Percentiles rank a stretch among this genome's conserved stretches.
These are phyloP conservation scores for Pythium monospermum DNA, from an alignment of 352 stramenopile species.

Conservation along the genomic window DNA sequence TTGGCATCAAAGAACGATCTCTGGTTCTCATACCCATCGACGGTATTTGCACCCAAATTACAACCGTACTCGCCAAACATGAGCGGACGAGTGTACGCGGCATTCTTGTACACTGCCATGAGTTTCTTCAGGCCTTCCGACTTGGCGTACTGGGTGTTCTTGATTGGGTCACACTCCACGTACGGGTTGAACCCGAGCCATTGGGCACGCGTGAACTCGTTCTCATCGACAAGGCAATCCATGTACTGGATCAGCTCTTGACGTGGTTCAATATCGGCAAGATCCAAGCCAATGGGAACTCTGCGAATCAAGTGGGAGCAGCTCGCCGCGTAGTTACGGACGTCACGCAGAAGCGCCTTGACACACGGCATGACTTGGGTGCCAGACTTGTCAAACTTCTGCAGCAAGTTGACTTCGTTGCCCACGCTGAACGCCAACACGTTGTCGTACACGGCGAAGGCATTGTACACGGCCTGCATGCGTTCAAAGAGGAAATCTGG, in stretches of 20 bases:
- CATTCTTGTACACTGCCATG: constrained; percentile 49
- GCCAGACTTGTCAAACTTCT: constrained; percentile 19
- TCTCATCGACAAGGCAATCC: too few relatives aligned
- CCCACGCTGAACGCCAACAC: constrained; percentile 42
- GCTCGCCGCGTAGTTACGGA: constrained; percentile 33
- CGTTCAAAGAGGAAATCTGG: constrained; percentile 34
- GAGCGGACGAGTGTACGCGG: constrained; percentile 44
- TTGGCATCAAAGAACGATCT: too few relatives aligned
- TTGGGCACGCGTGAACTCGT: constrained; percentile 34
- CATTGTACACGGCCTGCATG: constrained; percentile 44
- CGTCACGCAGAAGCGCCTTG: constrained; percentile 45
- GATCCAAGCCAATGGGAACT: constrained; percentile 44
- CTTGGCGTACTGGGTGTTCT: constrained; percentile 39
- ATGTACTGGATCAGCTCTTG: constrained; percentile 39
- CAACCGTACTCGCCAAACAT: constrained; percentile 74
- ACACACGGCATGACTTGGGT: constrained; percentile 37
- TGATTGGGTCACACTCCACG: constrained; percentile 45
- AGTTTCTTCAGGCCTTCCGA: constrained; percentile 44
- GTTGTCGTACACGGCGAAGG: constrained; percentile 59
- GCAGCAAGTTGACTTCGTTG: constrained; percentile 53
- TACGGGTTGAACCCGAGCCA: constrained; percentile 58
- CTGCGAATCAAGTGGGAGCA: constrained; percentile 28
- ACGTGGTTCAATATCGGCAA: constrained; percentile 41
- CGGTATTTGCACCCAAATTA: constrained; percentile 55
- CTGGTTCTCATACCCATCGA: constrained; percentile 56